Percentiles rank a stretch among this genome's conserved stretches.
Conservation (phyloP, 495 filamentous ascomycete genomes). For the Podospora pseudocomata region DNA sequence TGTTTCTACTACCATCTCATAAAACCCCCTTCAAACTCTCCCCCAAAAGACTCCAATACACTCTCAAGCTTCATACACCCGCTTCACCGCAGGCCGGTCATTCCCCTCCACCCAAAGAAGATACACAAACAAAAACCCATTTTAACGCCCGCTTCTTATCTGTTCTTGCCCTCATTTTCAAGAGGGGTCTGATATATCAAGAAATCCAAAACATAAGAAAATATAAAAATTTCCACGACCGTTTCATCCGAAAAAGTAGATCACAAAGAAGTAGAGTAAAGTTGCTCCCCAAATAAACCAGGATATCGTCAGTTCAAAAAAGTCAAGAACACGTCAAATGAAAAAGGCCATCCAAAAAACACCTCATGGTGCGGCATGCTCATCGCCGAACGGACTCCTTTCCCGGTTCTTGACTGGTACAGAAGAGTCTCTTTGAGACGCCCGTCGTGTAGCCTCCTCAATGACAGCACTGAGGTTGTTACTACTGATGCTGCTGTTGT, state of each 20-base stretch:
- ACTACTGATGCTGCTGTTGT: conserved; percentile 45
- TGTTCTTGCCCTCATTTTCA: neutral
- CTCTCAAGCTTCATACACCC: neutral
- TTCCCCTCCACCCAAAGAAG: neutral
- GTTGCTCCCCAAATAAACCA: neutral
- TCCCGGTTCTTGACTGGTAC: conserved; percentile 34
- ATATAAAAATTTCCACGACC: neutral
- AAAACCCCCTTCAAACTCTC: neutral
- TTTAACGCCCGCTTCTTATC: neutral
- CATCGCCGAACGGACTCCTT: conserved; percentile 54
- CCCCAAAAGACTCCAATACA: neutral
- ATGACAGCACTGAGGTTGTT: conserved; percentile 52
- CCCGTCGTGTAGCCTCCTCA: conserved; percentile 47
- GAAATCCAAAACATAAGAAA: neutral
- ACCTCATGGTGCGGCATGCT: conserved; percentile 43
- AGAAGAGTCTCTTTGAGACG: conserved; percentile 34
- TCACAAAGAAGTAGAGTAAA: neutral
- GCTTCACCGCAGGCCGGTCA: neutral
- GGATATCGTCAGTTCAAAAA: neutral
- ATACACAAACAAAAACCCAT: neutral
- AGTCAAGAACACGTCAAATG: neutral
- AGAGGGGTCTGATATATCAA: neutral
- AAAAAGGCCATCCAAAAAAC: conserved; percentile 4
- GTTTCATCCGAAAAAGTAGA: conserved; percentile 1
- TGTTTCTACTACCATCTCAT: neutral